These are phyloP conservation scores for Beauveria caledonica DNA, from an alignment of 2,329 filamentous ascomycete genomes.

Conservation along the genomic window DNA sequence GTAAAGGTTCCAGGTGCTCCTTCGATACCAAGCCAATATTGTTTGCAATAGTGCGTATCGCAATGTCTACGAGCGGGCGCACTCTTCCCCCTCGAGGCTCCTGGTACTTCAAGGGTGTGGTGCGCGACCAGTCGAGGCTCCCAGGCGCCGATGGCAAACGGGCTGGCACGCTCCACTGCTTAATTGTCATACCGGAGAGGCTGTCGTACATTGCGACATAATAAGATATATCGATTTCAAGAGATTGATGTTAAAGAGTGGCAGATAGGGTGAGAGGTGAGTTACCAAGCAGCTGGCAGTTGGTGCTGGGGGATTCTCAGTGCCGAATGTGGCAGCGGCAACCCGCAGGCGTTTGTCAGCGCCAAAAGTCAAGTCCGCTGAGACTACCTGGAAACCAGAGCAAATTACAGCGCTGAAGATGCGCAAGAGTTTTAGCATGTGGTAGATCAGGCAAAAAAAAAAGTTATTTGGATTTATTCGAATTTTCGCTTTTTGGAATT, in stretches of 20 bases:
- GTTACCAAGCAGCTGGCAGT: not conserved
- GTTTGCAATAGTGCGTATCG: constrained; percentile 28
- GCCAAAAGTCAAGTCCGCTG: not conserved
- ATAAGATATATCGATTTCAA: not conserved
- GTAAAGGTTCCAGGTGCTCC: constrained; percentile 27
- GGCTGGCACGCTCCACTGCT: constrained; percentile 28
- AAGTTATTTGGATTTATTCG: not conserved
- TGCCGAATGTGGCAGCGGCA: not conserved
- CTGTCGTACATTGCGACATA: constrained; percentile 25
- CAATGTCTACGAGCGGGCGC: constrained; percentile 31
- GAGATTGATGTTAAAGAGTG: not conserved
- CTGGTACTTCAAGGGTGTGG: constrained; percentile 20
- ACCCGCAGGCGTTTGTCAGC: not conserved
- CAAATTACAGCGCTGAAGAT: no score
- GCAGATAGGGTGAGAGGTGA: not conserved
- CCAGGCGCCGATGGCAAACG: constrained; percentile 15
- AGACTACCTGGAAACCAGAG: not conserved
- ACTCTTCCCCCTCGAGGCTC: constrained; percentile 19
- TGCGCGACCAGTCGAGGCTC: constrained; percentile 29
- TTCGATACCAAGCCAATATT: constrained; percentile 28
- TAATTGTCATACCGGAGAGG: constrained; percentile 28
- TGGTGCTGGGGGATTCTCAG: not conserved
- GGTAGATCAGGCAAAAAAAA: not conserved
- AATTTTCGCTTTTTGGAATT: not conserved
- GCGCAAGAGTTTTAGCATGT: no score